Base-by-base conservation (phyloP, 352 stramenopile species). In the Phytophthora podocarpi region DNA sequence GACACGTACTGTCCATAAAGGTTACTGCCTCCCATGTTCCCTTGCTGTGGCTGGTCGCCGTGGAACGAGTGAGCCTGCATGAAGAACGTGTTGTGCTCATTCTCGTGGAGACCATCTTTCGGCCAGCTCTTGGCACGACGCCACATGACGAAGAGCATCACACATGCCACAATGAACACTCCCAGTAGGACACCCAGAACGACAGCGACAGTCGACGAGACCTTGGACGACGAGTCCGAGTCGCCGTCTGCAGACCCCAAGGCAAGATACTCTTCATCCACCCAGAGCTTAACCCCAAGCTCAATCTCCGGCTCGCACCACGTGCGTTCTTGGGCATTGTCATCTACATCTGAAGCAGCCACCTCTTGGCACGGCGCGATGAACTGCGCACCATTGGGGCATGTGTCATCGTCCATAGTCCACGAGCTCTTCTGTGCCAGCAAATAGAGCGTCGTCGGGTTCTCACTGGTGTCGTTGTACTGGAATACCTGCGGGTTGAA, bases 251-350 rank as follows among this genome's bases (percentile, higher is more conserved):
- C 16, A 1, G 53, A 31, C 4, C 4, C 43, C 1, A 18, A 47
- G 1, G 32, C 20, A 2, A 15, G 20, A 11, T 65, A 43, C 24
- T 49, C 59, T 34, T 64, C 35, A 18, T 58, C 8, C 9, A 78
- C 23, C 73, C 70, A 82, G 3, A 67, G 53, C 16, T 46, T 30
- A 7, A 82, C 67, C 0, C 70, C 59, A 0, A 64, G 27, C 0
- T 74, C 52, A 5, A 67, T 67, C 59, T 66, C 39, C 1, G 73
- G 73, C 15, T 64, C 56, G 31, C 73, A 82, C 73, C 73, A 79
- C 5, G 57, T 67, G 5, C 39, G 50, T 45, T 79, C 39, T 23
- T 77, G 48, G 0, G 37, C 20, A 20, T 39, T 21, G 4, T 47
- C 16, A 13, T 42, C 39, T 15, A 73, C 60, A 20, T 43, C 48